Percentiles rank a stretch among this genome's conserved stretches.
phyloP scores from a whole-genome alignment of 129 eudicot genomes.

The Flaveria ramosissima region DNA sequence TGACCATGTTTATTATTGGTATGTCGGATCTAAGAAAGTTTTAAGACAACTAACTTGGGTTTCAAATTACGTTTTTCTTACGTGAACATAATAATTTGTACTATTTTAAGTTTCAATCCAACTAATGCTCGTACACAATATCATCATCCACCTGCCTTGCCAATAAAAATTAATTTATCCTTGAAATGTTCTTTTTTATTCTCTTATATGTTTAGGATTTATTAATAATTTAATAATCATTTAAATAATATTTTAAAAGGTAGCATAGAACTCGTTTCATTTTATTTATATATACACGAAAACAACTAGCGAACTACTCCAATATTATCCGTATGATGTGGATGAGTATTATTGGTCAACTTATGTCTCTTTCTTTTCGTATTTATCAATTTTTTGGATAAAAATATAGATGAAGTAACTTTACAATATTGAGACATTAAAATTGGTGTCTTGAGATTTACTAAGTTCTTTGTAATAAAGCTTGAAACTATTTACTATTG shows the following conservation, averaged over 20 bases:
- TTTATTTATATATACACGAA: background rate
- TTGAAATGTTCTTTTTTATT: background rate
- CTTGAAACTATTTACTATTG: no score
- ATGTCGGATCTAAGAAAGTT: background rate
- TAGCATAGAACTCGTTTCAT: background rate
- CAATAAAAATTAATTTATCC: conserved; percentile 1
- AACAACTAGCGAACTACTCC: conserved; percentile 28
- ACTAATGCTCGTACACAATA: conserved; percentile 20
- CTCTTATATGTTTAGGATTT: background rate
- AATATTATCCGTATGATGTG: background rate
- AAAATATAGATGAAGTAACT: no score
- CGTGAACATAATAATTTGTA: background rate
- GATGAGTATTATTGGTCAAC: background rate
- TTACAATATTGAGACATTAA: no score
- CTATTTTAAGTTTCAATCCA: background rate
- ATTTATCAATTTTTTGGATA: background rate
- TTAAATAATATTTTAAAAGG: background rate
- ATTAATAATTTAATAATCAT: background rate
- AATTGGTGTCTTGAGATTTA: no score
- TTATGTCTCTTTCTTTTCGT: background rate
- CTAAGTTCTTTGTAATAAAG: no score
- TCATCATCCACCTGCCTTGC: conserved; percentile 27
- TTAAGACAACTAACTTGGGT: background rate
- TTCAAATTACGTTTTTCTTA: background rate
- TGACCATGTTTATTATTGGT: background rate